phyloP scores from a whole-genome alignment of 1,284 basidiomycete species.

The Fomitiporia mediterranea region DNA sequence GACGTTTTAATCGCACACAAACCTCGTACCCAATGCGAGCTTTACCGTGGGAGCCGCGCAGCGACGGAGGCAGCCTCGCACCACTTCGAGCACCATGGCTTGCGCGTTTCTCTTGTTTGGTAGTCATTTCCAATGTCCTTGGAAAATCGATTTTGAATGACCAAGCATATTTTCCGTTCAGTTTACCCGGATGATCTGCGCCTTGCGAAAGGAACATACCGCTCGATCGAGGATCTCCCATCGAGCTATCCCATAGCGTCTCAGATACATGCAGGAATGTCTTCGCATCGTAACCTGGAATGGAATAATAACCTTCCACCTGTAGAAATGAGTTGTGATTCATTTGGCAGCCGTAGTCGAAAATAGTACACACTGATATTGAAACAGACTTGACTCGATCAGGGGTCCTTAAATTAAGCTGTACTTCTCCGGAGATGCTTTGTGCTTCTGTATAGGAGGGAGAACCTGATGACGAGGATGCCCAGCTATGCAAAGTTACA shows the following conservation, averaged over 20 bases:
- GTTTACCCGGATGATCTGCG: conserved; percentile 11
- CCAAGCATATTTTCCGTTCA: conserved; percentile 23
- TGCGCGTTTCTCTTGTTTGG: neutral
- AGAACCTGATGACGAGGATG: neutral
- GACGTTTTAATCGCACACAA: conserved; percentile 9
- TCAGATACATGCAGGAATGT: conserved; percentile 13
- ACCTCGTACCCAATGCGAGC: conserved; percentile 8
- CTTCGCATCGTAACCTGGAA: conserved; percentile 7
- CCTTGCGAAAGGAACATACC: conserved; percentile 7
- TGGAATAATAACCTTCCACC: conserved; percentile 15
- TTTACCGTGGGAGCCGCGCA: neutral
- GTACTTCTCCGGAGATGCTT: conserved; percentile 11
- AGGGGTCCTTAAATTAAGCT: conserved; percentile 13
- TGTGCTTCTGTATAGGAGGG: conserved; percentile 13
- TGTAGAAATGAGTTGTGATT: neutral
- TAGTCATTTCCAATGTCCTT: conserved; percentile 2
- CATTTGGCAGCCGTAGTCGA: neutral
- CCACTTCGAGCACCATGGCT: neutral
- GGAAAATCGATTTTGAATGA: conserved; percentile 21
- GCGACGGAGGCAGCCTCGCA: conserved; percentile 7
- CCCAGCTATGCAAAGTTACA: conserved; percentile 15
- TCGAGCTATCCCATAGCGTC: conserved; percentile 16
- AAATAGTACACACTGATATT: conserved; percentile 13
- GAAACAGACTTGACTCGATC: conserved; percentile 11
- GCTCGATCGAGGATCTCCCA: conserved; percentile 12